Conservation (phyloP, 2,329 filamentous ascomycete genomes). For the Septoria petroselini region DNA sequence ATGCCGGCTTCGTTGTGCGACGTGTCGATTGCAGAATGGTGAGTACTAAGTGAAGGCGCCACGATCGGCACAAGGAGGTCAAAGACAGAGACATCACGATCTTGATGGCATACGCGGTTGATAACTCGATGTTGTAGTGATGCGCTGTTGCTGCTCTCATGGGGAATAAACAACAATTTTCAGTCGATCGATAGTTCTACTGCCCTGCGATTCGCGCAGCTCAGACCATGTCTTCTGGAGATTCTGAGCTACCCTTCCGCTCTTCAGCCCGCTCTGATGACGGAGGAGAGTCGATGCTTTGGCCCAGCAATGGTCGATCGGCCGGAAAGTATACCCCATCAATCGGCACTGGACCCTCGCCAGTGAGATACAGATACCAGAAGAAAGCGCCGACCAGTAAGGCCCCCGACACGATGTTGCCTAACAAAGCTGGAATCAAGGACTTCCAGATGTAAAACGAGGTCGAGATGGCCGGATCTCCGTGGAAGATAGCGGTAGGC, state of each 20-base stretch:
- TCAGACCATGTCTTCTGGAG: conserved; percentile 20
- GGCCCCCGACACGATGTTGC: conserved; percentile 54
- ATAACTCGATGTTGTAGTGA: too few species aligned
- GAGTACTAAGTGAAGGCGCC: neutral
- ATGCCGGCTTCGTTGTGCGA: conserved; percentile 1
- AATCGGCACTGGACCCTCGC: conserved; percentile 18
- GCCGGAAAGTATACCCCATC: conserved; percentile 19
- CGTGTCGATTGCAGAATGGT: neutral
- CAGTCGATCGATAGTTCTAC: too few species aligned
- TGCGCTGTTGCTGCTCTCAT: too few species aligned
- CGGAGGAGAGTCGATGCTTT: conserved; percentile 9
- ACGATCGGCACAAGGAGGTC: too few species aligned
- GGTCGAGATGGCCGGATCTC: conserved; percentile 47
- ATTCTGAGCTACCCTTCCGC: conserved; percentile 18
- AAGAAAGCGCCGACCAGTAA: conserved; percentile 53
- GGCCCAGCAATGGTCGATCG: conserved; percentile 16
- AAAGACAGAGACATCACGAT: too few species aligned
- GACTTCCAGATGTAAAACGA: conserved; percentile 58
- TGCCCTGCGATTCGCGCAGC: neutral
- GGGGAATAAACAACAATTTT: too few species aligned
- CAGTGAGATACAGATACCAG: conserved; percentile 44
- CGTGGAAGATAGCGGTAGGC: conserved; percentile 50
- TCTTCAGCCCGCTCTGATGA: conserved; percentile 8
- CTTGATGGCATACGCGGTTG: too few species aligned
- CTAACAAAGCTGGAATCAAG: conserved; percentile 53